Base-by-base conservation (phyloP, 345 rosid genomes). In the Populus alba region DNA sequence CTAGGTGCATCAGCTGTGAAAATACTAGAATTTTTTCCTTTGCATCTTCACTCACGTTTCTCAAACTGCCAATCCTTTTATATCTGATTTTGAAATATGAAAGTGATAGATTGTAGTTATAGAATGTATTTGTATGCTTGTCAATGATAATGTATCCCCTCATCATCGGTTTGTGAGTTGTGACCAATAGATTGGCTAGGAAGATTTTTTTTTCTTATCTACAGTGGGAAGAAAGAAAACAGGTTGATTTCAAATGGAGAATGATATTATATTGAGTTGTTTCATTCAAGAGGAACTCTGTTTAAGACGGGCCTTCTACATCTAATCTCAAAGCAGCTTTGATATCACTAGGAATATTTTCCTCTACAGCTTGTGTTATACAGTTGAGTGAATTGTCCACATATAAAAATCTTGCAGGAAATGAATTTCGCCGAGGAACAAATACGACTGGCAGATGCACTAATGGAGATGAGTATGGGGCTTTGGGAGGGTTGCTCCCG, bases 401-500 rank as follows among this genome's bases (percentile, higher is more conserved):
- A 8, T 51, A 38, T 76, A 66, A 53, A 69, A 85, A 78, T 85
- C 41, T 49, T 87, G 78, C 88, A 93, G 99, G 99, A 92, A 83
- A 92, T 93, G 90, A 87, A 85, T 89, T 89, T 92, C 77, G 83
- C 86, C 4, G 90, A 84, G 78, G 94, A 87, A 69, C 92, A 87
- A 66, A 86, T 95, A 80, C 97, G 89, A 71, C 85, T 87, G 57
- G 87, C 92, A 1, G 98, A 95, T 73, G 93, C 91, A 0, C 80
- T 95, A 33, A 31, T 72, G 20, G 98, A 95, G 82, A 88, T 93
- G 93, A 95, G 92, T 77, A 61, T 91, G 72, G 97, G 99, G 39
- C 89, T 87, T 3, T 92, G 98, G 99, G 98, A 93, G 83, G 94
- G 99, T 37, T 88, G 93, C 81, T 85, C 79, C 35, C 72, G 68